These are phyloP conservation scores for Austroboletus festivus DNA, from an alignment of 768 basidiomycete genomes.

Conservation along the genomic window DNA sequence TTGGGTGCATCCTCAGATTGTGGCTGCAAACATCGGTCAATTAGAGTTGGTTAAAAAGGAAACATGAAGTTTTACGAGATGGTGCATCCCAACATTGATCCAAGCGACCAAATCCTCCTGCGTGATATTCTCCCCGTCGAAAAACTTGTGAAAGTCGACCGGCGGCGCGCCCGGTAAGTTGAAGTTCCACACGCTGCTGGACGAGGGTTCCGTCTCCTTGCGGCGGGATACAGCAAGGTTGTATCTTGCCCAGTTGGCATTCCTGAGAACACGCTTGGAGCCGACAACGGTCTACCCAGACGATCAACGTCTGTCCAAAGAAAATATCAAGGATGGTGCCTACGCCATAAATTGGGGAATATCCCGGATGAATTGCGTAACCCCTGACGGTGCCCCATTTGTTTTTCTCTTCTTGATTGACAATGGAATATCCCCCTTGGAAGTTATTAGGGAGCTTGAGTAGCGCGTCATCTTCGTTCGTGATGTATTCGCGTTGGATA, in stretches of 20 bases:
- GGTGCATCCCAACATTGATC: constrained; percentile 67
- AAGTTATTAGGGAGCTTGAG: constrained; percentile 53
- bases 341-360: constrained; percentile 51
- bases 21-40: constrained; percentile 33
- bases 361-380: constrained; percentile 60
- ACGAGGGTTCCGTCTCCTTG: constrained; percentile 60
- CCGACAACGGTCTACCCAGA: constrained; percentile 49
- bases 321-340: not conserved
- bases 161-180: constrained; percentile 55
- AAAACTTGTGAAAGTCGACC: constrained; percentile 61
- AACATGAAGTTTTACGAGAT: constrained; percentile 38
- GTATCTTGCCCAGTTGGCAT: constrained; percentile 66
- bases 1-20: constrained; percentile 65
- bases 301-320: not conserved
- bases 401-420: constrained; percentile 53
- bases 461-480: constrained; percentile 49
- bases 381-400: constrained; percentile 57
- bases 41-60: not conserved
- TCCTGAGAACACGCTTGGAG: constrained; percentile 56
- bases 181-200: constrained; percentile 60
- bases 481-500: constrained; percentile 45
- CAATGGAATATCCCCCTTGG: constrained; percentile 55
- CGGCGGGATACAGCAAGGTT: constrained; percentile 54
- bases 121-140: constrained; percentile 59
- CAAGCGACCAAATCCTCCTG: constrained; percentile 67